phyloP scores from a whole-genome alignment of 352 stramenopile species.

The Phytopythium montanum region DNA sequence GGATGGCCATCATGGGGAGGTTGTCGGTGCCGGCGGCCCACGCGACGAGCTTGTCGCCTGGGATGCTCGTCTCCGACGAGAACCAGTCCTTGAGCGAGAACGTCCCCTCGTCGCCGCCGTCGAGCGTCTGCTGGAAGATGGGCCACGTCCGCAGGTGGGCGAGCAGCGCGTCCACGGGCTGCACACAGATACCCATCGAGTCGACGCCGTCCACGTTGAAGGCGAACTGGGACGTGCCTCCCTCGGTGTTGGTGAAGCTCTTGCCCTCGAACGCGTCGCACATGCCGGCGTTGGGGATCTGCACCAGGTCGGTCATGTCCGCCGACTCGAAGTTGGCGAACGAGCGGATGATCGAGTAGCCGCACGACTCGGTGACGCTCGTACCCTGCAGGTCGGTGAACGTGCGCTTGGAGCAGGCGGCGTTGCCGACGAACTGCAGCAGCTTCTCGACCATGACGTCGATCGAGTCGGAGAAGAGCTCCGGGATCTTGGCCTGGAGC shows the following conservation, averaged over 20 bases:
- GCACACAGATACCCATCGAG: slow-evolving; percentile 38
- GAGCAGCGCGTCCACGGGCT: slow-evolving; percentile 32
- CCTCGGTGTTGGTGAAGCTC: slow-evolving; percentile 33
- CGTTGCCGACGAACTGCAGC: slow-evolving; percentile 19
- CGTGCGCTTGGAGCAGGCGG: slow-evolving; percentile 32
- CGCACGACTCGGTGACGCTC: slow-evolving; percentile 28
- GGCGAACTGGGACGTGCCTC: slow-evolving; percentile 15
- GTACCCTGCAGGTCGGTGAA: slow-evolving; percentile 23
- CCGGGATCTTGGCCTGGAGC: slow-evolving; percentile 30
- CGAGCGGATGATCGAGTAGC: slow-evolving; percentile 20
- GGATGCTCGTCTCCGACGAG: slow-evolving; percentile 30
- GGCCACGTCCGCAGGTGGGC: slow-evolving; percentile 26
- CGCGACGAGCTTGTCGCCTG: slow-evolving; percentile 15
- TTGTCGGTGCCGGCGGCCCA: slow-evolving; percentile 17
- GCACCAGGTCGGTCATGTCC: slow-evolving; percentile 12
- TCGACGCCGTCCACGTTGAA: slow-evolving; percentile 23
- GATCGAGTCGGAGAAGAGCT: slow-evolving; percentile 27
- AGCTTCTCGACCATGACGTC: slow-evolving; percentile 24
- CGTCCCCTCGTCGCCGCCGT: slow-evolving; percentile 7
- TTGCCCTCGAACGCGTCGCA: slow-evolving; percentile 38
- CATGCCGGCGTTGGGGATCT: slow-evolving; percentile 46
- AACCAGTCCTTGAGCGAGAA: slow-evolving; percentile 38
- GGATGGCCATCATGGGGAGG: slow-evolving; percentile 21
- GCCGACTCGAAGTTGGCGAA: slow-evolving; percentile 14
- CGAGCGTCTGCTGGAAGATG: slow-evolving; percentile 20